Evolutionary conservation across 108 stramenopile species (phyloP).

Genomic region (Nitzschia sp.): DNA sequence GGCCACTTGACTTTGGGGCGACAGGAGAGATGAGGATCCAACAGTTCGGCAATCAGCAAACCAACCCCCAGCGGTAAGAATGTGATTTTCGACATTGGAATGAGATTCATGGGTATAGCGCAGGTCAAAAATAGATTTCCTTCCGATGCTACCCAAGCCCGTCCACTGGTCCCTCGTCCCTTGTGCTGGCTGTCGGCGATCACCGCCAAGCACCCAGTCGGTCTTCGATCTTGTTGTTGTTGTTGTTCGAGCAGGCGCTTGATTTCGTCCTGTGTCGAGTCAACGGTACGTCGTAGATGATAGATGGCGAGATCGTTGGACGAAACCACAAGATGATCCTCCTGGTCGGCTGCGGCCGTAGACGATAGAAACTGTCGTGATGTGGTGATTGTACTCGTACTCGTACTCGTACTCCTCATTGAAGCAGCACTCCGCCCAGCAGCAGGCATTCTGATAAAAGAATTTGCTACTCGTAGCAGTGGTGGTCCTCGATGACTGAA

Average conservation of each 20-base stretch:
- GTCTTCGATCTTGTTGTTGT: neutral
- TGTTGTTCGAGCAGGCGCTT: constrained; percentile 23
- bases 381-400: too few relatives aligned
- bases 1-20: constrained; percentile 84
- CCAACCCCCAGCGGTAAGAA: constrained; percentile 50
- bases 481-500: too few relatives aligned
- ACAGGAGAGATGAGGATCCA: neutral
- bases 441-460: too few relatives aligned
- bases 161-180: constrained; percentile 51
- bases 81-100: constrained; percentile 34
- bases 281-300: constrained; percentile 13
- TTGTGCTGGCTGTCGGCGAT: constrained; percentile 42
- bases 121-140: constrained; percentile 59
- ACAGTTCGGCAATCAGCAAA: constrained; percentile 35
- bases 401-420: too few relatives aligned
- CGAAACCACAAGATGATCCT: too few relatives aligned
- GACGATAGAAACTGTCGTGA: too few relatives aligned
- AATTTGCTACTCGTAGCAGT: too few relatives aligned
- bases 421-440: too few relatives aligned
- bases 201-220: constrained; percentile 10
- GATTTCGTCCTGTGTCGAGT: constrained; percentile 58
- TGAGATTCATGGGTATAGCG: constrained; percentile 22
- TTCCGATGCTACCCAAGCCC: constrained; percentile 40
- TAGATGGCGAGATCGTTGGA: neutral
- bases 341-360: too few relatives aligned